Evolutionary conservation across 1,139 yeast genomes (phyloP), one percentile per base, ranked within the genome.

Genomic region (Suhomyces yuchorum): DNA sequence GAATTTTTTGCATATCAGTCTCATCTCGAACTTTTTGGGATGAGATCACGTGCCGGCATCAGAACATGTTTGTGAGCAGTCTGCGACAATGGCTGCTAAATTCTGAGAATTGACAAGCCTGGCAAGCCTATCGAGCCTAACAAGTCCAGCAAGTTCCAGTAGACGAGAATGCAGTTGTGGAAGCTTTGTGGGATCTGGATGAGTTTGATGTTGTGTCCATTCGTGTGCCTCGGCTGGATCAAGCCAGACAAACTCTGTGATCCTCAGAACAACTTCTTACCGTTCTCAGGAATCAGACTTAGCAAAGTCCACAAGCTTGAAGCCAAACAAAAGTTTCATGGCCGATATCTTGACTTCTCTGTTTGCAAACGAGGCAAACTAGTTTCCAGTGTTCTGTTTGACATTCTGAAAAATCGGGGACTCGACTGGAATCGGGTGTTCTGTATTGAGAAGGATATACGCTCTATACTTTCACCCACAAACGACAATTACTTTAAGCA

Each of bases 261-360:
- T 54, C 76, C 78, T 12, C 56, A 58, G 14, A 54, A 56, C 30
- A 54, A 61, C n/a, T 14, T 61, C n/a, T 23, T 70, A 6, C 75
- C 80, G 0, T 85, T 79, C 53, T 74, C 85, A 0, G 92, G 92
- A 1, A 81, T 83, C 59, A 78, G 80, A 51, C 67, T 85, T 3
- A 77, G 77, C 44, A 70, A 85, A 39, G 77, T 78, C 34, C 80
- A 78, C 54, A 75, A 73, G 32, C 57, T 81, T 12, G 35, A 9
- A n/a, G 14, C 38, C n/a, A 8, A n/a, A 8, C 60, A 65, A 6
- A 75, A 77, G 0, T 73, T 73, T 1, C 62, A 78, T 26, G 66
- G 73, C 47, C 83, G 77, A 51, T 76, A 73, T 52, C 61, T 84
- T 8, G 65, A 78, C 1, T 57, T 85, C 14, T 70, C 79, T 0